Percentiles rank a stretch among this genome's conserved stretches.
Evolutionary conservation across 768 basidiomycete genomes (phyloP).

Genomic region (Boletus eberwhitei): DNA sequence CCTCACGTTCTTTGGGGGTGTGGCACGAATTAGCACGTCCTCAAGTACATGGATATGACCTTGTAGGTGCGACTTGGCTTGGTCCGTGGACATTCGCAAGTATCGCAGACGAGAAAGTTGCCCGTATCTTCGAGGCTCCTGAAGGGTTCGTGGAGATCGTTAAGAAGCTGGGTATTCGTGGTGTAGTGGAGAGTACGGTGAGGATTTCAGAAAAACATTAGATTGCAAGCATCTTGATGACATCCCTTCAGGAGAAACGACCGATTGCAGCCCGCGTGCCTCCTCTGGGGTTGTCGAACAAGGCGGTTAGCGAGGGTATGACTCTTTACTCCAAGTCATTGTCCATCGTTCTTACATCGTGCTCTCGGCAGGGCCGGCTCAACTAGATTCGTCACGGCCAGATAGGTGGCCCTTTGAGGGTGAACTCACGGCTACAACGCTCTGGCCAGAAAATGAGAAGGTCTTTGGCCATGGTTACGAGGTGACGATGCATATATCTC

Average conservation of each 20-base stretch:
- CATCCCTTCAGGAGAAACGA: constrained; percentile 45
- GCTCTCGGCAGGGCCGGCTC: constrained; percentile 14
- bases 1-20: constrained; percentile 18
- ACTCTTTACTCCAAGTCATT: neutral
- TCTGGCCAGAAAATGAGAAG: constrained; percentile 98
- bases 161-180: constrained; percentile 47
- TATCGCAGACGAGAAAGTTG: constrained; percentile 95
- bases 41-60: constrained; percentile 95
- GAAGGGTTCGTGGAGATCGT: constrained; percentile 67
- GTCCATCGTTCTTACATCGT: neutral
- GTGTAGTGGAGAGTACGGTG: constrained; percentile 52
- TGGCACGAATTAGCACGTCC: constrained; percentile 93
- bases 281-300: constrained; percentile 92
- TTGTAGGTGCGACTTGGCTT: constrained; percentile 77
- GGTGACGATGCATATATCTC: constrained; percentile 37
- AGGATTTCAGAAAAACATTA: neutral
- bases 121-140: constrained; percentile 90
- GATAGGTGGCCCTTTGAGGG: constrained; percentile 77
- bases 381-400: constrained; percentile 10
- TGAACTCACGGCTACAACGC: constrained; percentile 78
- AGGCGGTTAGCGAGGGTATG: constrained; percentile 72
- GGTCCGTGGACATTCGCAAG: constrained; percentile 77
- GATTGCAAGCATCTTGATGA: constrained; percentile 1
- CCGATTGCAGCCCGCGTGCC: constrained; percentile 87
- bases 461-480: constrained; percentile 98